Conservation (phyloP, 495 filamentous ascomycete genomes). For the Letharia columbiana region DNA sequence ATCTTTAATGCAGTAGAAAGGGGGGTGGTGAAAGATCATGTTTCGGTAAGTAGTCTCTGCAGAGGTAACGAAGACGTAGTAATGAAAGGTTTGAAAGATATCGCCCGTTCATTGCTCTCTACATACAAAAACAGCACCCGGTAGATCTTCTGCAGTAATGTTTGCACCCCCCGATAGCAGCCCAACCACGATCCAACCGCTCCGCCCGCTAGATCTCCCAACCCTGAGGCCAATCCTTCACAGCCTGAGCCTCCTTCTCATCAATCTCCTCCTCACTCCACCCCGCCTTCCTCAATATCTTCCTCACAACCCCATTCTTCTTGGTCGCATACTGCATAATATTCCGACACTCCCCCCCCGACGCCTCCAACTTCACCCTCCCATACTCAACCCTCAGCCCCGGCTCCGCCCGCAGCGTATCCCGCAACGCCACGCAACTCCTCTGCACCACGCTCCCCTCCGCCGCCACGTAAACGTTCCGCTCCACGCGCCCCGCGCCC, state of each 20-base stretch:
- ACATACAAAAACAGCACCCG: too few species aligned
- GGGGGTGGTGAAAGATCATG: too few species aligned
- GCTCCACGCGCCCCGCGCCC: background rate
- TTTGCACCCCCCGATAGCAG: too few species aligned
- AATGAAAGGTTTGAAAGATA: too few species aligned
- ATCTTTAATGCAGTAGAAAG: too few species aligned
- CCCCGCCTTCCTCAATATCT: conserved; percentile 21
- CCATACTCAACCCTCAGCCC: conserved; percentile 26
- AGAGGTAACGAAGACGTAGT: too few species aligned
- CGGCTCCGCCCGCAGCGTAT: conserved; percentile 19
- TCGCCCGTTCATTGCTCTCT: too few species aligned
- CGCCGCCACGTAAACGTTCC: conserved; percentile 17
- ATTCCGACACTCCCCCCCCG: conserved; percentile 13
- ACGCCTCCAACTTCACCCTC: conserved; percentile 19
- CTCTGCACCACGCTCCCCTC: conserved; percentile 14
- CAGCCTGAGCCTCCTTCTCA: conserved; percentile 11
- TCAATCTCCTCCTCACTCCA: conserved; percentile 24
- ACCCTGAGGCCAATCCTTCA: conserved; percentile 13
- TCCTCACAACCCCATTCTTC: conserved; percentile 19
- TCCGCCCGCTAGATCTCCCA: background rate
- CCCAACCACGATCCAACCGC: too few species aligned
- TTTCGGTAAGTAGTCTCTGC: too few species aligned
- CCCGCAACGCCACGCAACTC: conserved; percentile 23
- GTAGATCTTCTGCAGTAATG: too few species aligned
- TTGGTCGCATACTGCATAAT: conserved; percentile 18